phyloP scores from a whole-genome alignment of 2,329 filamentous ascomycete species.

The Aspergillus hortae region DNA sequence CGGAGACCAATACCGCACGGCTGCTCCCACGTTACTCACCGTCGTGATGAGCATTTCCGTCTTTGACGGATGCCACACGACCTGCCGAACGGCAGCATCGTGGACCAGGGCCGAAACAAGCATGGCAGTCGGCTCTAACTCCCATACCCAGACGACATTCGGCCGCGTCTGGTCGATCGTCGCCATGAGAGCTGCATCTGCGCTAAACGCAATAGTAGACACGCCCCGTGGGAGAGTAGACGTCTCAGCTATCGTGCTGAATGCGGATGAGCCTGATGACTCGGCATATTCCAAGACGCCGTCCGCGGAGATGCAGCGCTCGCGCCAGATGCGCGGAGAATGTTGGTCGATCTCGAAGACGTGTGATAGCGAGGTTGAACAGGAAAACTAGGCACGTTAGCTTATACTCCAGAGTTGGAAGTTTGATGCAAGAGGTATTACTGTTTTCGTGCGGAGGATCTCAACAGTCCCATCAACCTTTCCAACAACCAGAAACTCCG shows the following conservation, averaged over 20 bases:
- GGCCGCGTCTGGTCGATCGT: conserved; percentile 39
- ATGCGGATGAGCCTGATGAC: conserved; percentile 35
- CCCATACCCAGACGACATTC: conserved; percentile 47
- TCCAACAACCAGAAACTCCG: conserved; percentile 47
- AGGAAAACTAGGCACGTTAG: conserved; percentile 28
- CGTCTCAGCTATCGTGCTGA: conserved; percentile 27
- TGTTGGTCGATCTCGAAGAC: conserved; percentile 27
- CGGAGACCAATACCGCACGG: conserved; percentile 33
- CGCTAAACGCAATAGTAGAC: conserved; percentile 39
- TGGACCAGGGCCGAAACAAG: conserved; percentile 40
- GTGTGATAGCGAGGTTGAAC: conserved; percentile 33
- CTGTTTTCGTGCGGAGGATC: conserved; percentile 43
- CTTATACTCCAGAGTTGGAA: too few relatives aligned
- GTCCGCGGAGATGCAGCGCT: conserved; percentile 25
- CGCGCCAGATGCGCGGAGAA: conserved; percentile 33
- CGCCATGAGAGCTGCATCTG: conserved; percentile 33
- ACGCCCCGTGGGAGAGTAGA: conserved; percentile 32
- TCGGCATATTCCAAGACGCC: conserved; percentile 34
- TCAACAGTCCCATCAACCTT: conserved; percentile 51
- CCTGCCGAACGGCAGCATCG: conserved; percentile 38
- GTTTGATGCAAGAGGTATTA: conserved; percentile 15
- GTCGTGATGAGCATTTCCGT: conserved; percentile 38
- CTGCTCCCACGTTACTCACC: conserved; percentile 29
- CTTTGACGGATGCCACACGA: conserved; percentile 38
- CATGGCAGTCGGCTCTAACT: conserved; percentile 24